Evolutionary conservation across 2,329 filamentous ascomycete species (phyloP), one percentile per base, ranked within the genome.

Genomic region (Zymoseptoria brevis): DNA sequence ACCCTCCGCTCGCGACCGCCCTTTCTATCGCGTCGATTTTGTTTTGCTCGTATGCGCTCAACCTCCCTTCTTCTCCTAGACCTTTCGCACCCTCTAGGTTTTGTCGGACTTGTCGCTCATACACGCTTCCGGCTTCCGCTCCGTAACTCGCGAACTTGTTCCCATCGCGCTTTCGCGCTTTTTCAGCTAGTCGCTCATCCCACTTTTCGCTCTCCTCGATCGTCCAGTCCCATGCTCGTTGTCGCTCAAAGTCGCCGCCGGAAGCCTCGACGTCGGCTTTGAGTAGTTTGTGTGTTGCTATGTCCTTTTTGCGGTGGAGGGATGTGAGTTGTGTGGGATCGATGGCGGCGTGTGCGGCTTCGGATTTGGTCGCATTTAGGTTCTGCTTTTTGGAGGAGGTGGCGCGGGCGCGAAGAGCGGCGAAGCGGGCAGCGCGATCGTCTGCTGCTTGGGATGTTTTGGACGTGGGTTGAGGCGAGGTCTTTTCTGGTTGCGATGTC

Each of bases 221-320:
- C 0, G 94, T 99, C 89, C 94, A 99, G 77, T 97, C 94, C 94
- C 94, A 99, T 1, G 94, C 94, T 49, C 94, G 87, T 77, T 97
- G 96, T 66, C 94, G 89, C 80, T 99, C 94, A 71, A 97, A 99
- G 74, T 97, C 94, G 57, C 89, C 90, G 35, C 91, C 91, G 0
- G 82, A 80, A 19, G 89, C 90, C 73, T 92, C 89, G 1, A 91
- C 87, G 69, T 96, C 91, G 3, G 91, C 90, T 78, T 96, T 96
- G 50, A 96, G 82, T 0, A 99, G 84, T 71, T 97, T 99, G 74
- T 96, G 90, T 5, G 88, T 86, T 19, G 94, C 93, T 66, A 94
- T 86, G 57, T 90, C 92, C 69, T 90, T 89, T 70, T 91, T 90
- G 62, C 92, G 88, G 64, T 88, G 86, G n/a, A 97, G 79, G 1